These are phyloP conservation scores for Rhododendron williamsianum DNA, from an alignment of 148 eudicot genomes.

Conservation along the genomic window DNA sequence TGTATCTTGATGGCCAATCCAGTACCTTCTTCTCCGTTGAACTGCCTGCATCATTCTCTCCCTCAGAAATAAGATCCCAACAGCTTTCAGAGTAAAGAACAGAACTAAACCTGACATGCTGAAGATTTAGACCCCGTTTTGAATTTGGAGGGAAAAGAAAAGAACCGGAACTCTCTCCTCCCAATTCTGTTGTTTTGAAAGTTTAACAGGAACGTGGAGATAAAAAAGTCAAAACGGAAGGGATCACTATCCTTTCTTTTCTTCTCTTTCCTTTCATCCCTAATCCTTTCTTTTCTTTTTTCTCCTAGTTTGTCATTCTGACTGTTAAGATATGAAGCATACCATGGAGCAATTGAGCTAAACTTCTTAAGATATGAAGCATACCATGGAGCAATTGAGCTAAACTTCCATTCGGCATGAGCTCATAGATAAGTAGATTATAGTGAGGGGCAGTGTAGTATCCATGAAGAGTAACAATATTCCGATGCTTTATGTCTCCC, in stretches of 20 bases:
- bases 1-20: constrained; percentile 76
- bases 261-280: neutral
- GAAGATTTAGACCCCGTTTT: neutral
- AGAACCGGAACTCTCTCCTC: neutral
- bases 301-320: neutral
- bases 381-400: constrained; percentile 69
- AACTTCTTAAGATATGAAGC: no score
- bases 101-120: neutral
- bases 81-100: neutral
- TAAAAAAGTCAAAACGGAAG: neutral
- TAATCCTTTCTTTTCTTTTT: neutral
- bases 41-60: constrained; percentile 40
- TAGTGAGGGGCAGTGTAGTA: constrained; percentile 73
- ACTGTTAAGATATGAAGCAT: constrained; percentile 9
- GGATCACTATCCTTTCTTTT: neutral
- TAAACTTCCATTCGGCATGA: constrained; percentile 86
- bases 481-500: constrained; percentile 91
- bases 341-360: constrained; percentile 72
- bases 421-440: constrained; percentile 83
- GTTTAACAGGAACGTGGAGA: neutral
- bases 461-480: constrained; percentile 78
- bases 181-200: neutral
- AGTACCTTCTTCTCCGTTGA: constrained; percentile 37
- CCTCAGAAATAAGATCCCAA: neutral
- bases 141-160: neutral